Evolutionary conservation across 2,329 filamentous ascomycete genomes (phyloP).

Genomic region (Colletotrichum sp.): DNA sequence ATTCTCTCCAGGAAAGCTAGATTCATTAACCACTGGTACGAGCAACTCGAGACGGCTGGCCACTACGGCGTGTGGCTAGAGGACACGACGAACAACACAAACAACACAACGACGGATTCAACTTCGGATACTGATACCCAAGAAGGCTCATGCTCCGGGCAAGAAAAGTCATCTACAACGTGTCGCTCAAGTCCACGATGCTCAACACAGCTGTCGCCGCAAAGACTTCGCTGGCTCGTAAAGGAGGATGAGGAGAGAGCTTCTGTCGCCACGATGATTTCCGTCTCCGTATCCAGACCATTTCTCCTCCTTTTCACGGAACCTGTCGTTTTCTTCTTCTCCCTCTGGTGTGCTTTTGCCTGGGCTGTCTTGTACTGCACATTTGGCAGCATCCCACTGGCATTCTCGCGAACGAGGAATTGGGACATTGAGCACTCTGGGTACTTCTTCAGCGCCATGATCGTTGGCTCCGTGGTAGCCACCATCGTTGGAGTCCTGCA

Average conservation of each 20-base stretch:
- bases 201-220: neutral
- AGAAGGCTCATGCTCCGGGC: neutral
- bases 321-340: slow-evolving; percentile 84
- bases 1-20: slow-evolving; percentile 78
- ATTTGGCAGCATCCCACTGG: slow-evolving; percentile 79
- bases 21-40: slow-evolving; percentile 80
- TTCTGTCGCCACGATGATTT: slow-evolving; percentile 72
- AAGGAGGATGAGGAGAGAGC: slow-evolving; percentile 78
- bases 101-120: slow-evolving; percentile 2
- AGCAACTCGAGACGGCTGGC: slow-evolving; percentile 70
- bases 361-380: slow-evolving; percentile 91
- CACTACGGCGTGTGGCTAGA: slow-evolving; percentile 52
- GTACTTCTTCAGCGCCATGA: slow-evolving; percentile 69
- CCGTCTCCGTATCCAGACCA: slow-evolving; percentile 75
- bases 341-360: slow-evolving; percentile 86
- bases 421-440: slow-evolving; percentile 71
- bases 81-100: slow-evolving; percentile 12
- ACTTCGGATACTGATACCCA: slow-evolving; percentile 3
- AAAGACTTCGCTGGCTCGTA: slow-evolving; percentile 79
- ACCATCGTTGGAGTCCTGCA: slow-evolving; percentile 75
- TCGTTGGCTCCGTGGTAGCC: slow-evolving; percentile 68
- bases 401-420: slow-evolving; percentile 71
- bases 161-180: neutral
- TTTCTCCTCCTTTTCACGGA: slow-evolving; percentile 81
- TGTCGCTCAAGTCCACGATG: neutral